Evolutionary conservation across 192 early-diverging fungal genomes (phyloP), one percentile per base, ranked within the genome.

Genomic region (Radiomyces spectabilis): DNA sequence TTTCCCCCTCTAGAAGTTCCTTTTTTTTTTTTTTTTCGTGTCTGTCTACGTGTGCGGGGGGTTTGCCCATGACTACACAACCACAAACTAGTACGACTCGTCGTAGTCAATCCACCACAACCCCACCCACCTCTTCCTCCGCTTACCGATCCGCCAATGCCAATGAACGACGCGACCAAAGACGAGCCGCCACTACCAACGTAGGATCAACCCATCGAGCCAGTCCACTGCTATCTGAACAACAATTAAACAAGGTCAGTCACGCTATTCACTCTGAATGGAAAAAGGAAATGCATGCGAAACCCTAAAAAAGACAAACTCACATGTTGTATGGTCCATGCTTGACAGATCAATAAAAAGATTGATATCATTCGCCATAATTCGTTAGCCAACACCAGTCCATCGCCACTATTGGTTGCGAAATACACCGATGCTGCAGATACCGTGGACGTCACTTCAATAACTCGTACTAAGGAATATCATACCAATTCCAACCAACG

Each of bases 181-280:
- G n/a, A n/a, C n/a, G n/a, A n/a, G n/a, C n/a, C n/a, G 18, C 42
- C 42, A 21, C 39, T 18, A 40, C 42, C 42, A 44, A 21, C 3
- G 42, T 25, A 44, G 22, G 18, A 44, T 25, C 46, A 21, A 54
- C 21, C 52, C 6, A 29, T 33, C 37, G 59, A 51, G 26, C 39
- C 1, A 61, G 51, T 26, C 24, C 43, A 5, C 41, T 61, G 16
- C 47, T 61, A 30, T 53, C 59, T 21, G 51, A 61, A 45, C 27
- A 42, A 37, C 59, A 61, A 22, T 33, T 61, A 26, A 61, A 51
- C 41, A 53, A 44, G 41, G 59, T 61, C n/a, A n/a, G n/a, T n/a
- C n/a, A n/a, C n/a, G n/a, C n/a, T n/a, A n/a, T n/a, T n/a, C n/a
- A n/a, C n/a, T n/a, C n/a, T n/a, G n/a, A n/a, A n/a, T n/a, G n/a